These are phyloP conservation scores for Beauveria brongniartii DNA, from an alignment of 2,329 filamentous ascomycete species.

Conservation along the genomic window DNA sequence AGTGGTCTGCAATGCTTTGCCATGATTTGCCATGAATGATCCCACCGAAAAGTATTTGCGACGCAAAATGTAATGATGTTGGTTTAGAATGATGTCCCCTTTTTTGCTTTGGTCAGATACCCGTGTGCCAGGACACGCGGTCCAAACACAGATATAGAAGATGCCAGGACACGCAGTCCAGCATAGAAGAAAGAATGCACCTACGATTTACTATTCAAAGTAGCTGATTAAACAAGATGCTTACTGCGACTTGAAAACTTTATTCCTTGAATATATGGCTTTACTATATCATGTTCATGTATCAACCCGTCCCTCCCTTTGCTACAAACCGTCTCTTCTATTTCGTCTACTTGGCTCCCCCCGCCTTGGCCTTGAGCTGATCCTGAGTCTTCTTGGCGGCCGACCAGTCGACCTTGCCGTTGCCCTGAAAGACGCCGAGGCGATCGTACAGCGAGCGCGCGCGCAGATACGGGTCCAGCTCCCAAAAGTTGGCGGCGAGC, in stretches of 20 bases:
- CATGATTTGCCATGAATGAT: neutral
- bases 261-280: neutral
- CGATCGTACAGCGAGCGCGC: conserved; percentile 75
- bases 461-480: conserved; percentile 71
- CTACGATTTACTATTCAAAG: neutral
- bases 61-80: conserved; percentile 1
- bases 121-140: conserved; percentile 6
- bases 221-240: neutral
- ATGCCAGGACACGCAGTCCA: conserved; percentile 4
- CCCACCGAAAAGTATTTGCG: neutral
- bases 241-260: no score
- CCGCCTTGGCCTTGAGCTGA: conserved; percentile 6
- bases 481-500: conserved; percentile 70
- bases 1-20: neutral
- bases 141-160: conserved; percentile 6
- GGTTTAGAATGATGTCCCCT: neutral
- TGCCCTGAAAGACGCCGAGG: conserved; percentile 55
- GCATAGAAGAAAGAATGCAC: neutral
- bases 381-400: conserved; percentile 24
- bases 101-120: conserved; percentile 9
- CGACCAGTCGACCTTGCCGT: conserved; percentile 59
- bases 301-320: neutral
- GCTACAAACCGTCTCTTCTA: neutral
- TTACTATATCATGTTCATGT: neutral
- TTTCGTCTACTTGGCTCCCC: neutral